These are phyloP conservation scores for Neofusicoccum kwambonambiense DNA, from an alignment of 2,329 filamentous ascomycete genomes.

Conservation along the genomic window DNA sequence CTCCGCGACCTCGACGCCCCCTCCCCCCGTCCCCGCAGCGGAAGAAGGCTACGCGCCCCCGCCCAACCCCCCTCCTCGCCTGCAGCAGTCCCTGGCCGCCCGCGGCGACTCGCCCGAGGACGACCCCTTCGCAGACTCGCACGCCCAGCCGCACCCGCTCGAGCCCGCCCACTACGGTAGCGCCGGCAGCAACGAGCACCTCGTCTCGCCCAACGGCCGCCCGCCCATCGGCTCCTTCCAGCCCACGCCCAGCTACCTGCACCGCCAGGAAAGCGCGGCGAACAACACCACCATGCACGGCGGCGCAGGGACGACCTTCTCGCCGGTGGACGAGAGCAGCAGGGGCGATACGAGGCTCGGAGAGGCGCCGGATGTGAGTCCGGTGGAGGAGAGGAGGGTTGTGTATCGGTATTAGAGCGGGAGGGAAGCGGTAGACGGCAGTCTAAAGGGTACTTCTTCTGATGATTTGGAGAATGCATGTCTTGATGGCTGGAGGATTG, in stretches of 20 bases:
- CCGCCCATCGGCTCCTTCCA: slow-evolving; percentile 23
- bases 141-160: slow-evolving; percentile 19
- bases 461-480: not conserved
- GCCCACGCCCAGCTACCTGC: slow-evolving; percentile 43
- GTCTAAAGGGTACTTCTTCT: not conserved
- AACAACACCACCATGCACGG: slow-evolving; percentile 50
- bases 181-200: slow-evolving; percentile 17
- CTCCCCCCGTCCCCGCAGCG: not conserved
- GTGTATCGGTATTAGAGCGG: slow-evolving; percentile 14
- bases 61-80: not conserved
- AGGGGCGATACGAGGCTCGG: not conserved
- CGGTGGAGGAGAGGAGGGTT: slow-evolving; percentile 17
- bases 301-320: slow-evolving; percentile 17
- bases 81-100: not conserved
- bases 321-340: not conserved
- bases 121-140: slow-evolving; percentile 43
- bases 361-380: slow-evolving; percentile 12
- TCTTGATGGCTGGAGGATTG: not conserved
- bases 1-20: slow-evolving; percentile 8
- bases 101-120: not conserved
- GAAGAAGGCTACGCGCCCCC: not conserved
- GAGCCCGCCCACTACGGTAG: slow-evolving; percentile 12
- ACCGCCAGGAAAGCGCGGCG: slow-evolving; percentile 43
- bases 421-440: not conserved
- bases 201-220: not conserved